Percentiles rank a stretch among this genome's conserved stretches.
Conservation (phyloP, 2,329 filamentous ascomycete genomes). For the Penicillium sp. region DNA sequence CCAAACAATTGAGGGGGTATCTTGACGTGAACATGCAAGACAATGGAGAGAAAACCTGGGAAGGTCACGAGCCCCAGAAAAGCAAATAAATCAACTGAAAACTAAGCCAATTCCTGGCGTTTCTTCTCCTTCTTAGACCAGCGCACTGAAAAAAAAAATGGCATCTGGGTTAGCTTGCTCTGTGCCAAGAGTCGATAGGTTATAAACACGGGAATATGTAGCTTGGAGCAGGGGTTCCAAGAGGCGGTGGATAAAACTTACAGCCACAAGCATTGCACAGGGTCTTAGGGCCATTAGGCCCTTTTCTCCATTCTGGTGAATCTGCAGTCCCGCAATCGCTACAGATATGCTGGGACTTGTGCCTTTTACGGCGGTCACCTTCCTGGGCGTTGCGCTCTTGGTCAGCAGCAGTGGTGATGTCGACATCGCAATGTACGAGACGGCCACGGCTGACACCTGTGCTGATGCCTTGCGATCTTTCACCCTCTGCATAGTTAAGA, state of each 20-base stretch:
- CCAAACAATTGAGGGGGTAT: slow-evolving; percentile 12
- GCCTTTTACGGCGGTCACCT: slow-evolving; percentile 78
- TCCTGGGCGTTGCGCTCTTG: slow-evolving; percentile 52
- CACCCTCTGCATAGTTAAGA: slow-evolving; percentile 80
- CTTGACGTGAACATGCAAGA: slow-evolving; percentile 10
- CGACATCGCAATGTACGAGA: slow-evolving; percentile 79
- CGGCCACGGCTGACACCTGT: slow-evolving; percentile 79
- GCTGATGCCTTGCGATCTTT: slow-evolving; percentile 82
- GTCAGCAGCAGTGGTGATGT: slow-evolving; percentile 78
- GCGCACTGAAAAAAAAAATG: slow-evolving; percentile 43
- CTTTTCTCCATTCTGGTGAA: slow-evolving; percentile 94
- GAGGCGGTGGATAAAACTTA: slow-evolving; percentile 39
- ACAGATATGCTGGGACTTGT: slow-evolving; percentile 93
- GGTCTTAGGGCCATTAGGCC: slow-evolving; percentile 87
- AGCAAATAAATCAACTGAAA: slow-evolving; percentile 5
- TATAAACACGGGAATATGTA: background rate
- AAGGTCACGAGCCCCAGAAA: background rate
- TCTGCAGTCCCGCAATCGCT: slow-evolving; percentile 93
- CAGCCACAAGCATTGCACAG: slow-evolving; percentile 94
- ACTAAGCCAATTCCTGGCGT: slow-evolving; percentile 33
- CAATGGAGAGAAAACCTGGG: background rate
- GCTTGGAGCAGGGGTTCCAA: background rate
- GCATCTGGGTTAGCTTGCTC: background rate
- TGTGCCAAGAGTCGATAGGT: background rate
- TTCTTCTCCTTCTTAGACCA: slow-evolving; percentile 78